Base-by-base conservation (phyloP, 805 yeast species). In the Sugiyamaella boreocaroliniensis region DNA sequence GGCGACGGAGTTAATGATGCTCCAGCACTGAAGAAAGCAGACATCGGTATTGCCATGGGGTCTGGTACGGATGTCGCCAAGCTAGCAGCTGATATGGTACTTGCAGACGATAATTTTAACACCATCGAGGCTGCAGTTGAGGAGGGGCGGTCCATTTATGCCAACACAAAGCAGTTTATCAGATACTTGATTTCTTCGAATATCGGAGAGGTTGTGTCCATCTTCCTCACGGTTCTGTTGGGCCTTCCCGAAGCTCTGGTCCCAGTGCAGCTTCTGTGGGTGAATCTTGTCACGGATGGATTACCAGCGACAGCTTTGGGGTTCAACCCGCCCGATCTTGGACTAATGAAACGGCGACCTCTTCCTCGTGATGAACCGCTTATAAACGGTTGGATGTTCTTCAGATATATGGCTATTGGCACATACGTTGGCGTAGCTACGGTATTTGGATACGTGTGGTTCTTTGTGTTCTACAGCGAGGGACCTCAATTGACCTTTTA, bases 1-100 rank as follows among this genome's bases (percentile, higher is more conserved):
- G 81, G 81, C 42, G 83, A 79, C 64, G 83, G 83, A 51, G 82
- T 79, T 40, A 79, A 79, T 63, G 83, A 79, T 64, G 79, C 83
- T 0, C 83, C 83, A 9, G 80, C 83, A 6, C 67, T 79, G 61
- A 78, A 77, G 61, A 75, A 71, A 55, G 82, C 83, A 2, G 83
- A 79, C 63, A 79, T 79, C 53, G 83, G 83, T 52, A 72, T 79
- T 61, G 79, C 83, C 2, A 79, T 79, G 82, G 82, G 82, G 1
- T 74, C 79, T 48, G 84, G 83, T 12, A 77, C 83, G 1, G 83
- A 79, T 63, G 82, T 79, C 19, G 84, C 84, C 3, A 76, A 79
- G 58, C 74, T 78, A 50, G 83, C 83, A 1, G 75, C 80, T 15
- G 83, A 79, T 64, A 75, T 79, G 65, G 80, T 79, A 14, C 66